Conservation (phyloP, 768 basidiomycete species). For the Boletus vinaceobasis region DNA sequence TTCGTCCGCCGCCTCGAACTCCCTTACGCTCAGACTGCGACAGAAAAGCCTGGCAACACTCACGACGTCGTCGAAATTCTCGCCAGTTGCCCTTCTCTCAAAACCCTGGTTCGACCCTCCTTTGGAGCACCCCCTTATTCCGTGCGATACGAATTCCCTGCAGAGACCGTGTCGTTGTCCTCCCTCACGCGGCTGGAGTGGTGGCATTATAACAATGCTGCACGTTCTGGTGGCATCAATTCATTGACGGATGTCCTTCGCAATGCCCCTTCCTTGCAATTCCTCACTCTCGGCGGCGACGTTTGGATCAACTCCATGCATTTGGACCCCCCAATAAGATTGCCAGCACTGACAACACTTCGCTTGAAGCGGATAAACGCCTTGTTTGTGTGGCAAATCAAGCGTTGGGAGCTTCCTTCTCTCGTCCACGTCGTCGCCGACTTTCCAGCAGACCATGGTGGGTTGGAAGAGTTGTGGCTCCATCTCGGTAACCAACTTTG, state of each 20-base stretch:
- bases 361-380: constrained; percentile 48
- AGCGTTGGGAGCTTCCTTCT: constrained; percentile 50
- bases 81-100: constrained; percentile 44
- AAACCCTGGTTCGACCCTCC: constrained; percentile 53
- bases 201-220: constrained; percentile 59
- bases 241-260: constrained; percentile 51
- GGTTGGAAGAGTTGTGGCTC: constrained; percentile 47
- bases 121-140: constrained; percentile 16
- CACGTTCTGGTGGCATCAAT: constrained; percentile 64
- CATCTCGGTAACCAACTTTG: constrained; percentile 48
- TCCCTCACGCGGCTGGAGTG: constrained; percentile 63
- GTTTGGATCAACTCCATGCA: constrained; percentile 29
- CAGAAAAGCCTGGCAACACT: constrained; percentile 29
- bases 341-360: constrained; percentile 51
- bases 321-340: constrained; percentile 27
- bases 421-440: constrained; percentile 53
- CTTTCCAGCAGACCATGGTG: constrained; percentile 36
- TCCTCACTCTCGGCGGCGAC: constrained; percentile 53
- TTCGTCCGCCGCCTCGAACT: constrained; percentile 57
- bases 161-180: constrained; percentile 42
- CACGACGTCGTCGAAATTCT: constrained; percentile 46
- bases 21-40: constrained; percentile 53
- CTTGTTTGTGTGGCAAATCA: constrained; percentile 49
- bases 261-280: constrained; percentile 52
- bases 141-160: constrained; percentile 52